Evolutionary conservation across 345 rosid species (phyloP).

Genomic region (Rhodamnia argentea): DNA sequence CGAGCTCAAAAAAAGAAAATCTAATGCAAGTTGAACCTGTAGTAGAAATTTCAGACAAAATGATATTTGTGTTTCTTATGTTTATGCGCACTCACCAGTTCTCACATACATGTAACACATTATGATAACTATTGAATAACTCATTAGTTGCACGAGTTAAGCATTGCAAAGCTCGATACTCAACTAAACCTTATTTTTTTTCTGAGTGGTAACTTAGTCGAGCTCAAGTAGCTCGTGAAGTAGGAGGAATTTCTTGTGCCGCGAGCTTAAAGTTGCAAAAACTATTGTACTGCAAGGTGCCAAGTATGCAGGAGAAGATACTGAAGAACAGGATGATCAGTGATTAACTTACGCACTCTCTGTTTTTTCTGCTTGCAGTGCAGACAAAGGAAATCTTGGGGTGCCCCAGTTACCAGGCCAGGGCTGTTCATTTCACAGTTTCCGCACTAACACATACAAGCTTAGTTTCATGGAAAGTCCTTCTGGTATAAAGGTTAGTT

Average conservation of each 20-base stretch:
- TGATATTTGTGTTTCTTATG: not conserved
- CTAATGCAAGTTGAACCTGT: not conserved
- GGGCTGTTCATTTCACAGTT: constrained; percentile 95
- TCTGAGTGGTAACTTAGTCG: not conserved
- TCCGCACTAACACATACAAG: constrained; percentile 85
- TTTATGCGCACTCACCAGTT: not conserved
- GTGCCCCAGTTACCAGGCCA: constrained; percentile 91
- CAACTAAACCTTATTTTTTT: not conserved
- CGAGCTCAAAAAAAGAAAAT: not conserved
- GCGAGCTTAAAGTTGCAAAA: not conserved
- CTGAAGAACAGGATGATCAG: not conserved
- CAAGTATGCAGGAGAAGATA: not conserved
- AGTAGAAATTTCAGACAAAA: not conserved
- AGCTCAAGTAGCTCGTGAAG: not conserved
- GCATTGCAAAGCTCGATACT: not conserved
- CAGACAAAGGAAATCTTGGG: constrained; percentile 76
- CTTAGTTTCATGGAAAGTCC: constrained; percentile 97
- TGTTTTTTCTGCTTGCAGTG: constrained; percentile 16
- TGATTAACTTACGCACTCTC: not conserved
- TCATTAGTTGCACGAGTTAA: not conserved
- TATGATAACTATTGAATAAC: not conserved
- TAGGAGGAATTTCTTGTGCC: not conserved
- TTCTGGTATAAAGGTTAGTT: constrained; percentile 77
- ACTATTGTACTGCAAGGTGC: not conserved
- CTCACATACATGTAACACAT: not conserved